These are phyloP conservation scores for Diospyros lotus DNA, from an alignment of 148 eudicot genomes.

Conservation along the genomic window DNA sequence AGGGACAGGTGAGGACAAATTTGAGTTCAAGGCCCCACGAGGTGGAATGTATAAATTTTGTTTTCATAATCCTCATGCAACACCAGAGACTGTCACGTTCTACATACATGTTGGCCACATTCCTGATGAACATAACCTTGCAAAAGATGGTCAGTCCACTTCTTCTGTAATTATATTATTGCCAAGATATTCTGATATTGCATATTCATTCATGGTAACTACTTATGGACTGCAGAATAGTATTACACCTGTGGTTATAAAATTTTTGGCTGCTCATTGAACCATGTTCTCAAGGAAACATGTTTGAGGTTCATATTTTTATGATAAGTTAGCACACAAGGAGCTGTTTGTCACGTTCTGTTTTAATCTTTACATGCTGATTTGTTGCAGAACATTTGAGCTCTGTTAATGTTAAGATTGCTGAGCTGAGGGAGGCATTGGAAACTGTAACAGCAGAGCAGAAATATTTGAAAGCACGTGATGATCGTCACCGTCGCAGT, in stretches of 20 bases:
- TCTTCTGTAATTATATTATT: neutral
- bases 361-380: neutral
- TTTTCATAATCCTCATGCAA: conserved; percentile 74
- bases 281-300: neutral
- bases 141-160: conserved; percentile 85
- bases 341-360: neutral
- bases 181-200: neutral
- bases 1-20: conserved; percentile 88
- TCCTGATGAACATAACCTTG: conserved; percentile 80
- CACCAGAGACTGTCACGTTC: conserved; percentile 93
- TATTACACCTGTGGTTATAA: neutral
- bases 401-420: conserved; percentile 86
- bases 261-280: conserved; percentile 1
- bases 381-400: conserved; percentile 81
- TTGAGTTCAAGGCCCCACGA: conserved; percentile 82
- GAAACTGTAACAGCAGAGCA: conserved; percentile 80
- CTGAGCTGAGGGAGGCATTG: conserved; percentile 89
- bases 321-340: no score
- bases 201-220: neutral
- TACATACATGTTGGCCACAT: conserved; percentile 93
- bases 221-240: neutral
- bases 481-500: conserved; percentile 87
- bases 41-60: conserved; percentile 93
- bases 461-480: conserved; percentile 86
- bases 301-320: conserved; percentile 2